Base-by-base conservation (phyloP, 495 filamentous ascomycete genomes). In the Xylaria flabelliformis region DNA sequence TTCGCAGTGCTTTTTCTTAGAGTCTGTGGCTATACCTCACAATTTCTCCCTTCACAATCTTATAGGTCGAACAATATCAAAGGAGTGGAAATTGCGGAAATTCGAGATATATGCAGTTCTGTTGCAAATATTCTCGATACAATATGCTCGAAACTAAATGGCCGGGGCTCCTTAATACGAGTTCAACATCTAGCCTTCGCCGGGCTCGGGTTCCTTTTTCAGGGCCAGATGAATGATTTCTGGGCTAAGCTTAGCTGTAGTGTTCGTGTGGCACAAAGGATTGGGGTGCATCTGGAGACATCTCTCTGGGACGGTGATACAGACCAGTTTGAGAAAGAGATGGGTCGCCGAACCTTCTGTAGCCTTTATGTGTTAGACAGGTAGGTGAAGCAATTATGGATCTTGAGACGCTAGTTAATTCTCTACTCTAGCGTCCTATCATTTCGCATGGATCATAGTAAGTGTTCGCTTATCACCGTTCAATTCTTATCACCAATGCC, bases 291-390 rank as follows among this genome's bases (percentile, higher is more conserved):
- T 34, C 74, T 64, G 13, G 71, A 78, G 17, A 34, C 51, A n/a
- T 19, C 56, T 7, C 29, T 39, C 29, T 29, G 24, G 58, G 15
- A 34, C 0, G 24, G 64, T 13, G 63, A 53, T 7, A 71, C 46
- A 21, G 53, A 61, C 46, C 73, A 72, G 15, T 21, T 79, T 0
- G 76, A 79, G 26, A 74, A 67, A 15, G 78, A 79, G 56, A 76
- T 79, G 71, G 26, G 69, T 26, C 70, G 73, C 4, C 67, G 76
- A 46, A 74, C 67, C 24, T 74, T 77, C 24, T 81, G 78, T 69
- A 80, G 70, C 53, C 76, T 81, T 21, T 80, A 79, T 56, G 65
- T 80, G 12, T 75, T 69, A 71, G 78, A 80, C 36, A 77, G 75
- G 46, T 64, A 44, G 44, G 67, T 72, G 9, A 53, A 51, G 5